Evolutionary conservation across 306 rosid species (phyloP).

Genomic region (Cucumis melo): DNA sequence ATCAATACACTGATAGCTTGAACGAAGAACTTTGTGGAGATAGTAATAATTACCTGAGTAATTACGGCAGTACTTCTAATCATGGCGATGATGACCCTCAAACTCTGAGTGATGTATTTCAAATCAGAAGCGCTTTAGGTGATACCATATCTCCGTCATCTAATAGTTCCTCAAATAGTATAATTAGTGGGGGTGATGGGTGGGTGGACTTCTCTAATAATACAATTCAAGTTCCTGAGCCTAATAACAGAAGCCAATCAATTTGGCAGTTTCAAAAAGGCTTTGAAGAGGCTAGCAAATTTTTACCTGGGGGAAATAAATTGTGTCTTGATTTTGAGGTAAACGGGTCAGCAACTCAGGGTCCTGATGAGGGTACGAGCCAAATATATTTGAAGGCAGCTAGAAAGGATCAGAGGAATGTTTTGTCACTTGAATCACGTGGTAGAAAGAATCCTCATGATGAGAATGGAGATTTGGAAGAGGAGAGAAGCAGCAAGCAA

Average conservation of each 20-base stretch:
- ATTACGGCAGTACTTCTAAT: constrained; percentile 24
- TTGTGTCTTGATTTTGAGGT: constrained; percentile 29
- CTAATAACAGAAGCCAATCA: constrained; percentile 46
- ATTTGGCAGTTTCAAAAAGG: constrained; percentile 76
- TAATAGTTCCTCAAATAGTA: constrained; percentile 45
- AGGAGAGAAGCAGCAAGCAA: constrained; percentile 63
- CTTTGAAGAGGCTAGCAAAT: constrained; percentile 71
- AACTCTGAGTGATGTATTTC: constrained; percentile 24
- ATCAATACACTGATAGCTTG: constrained; percentile 23
- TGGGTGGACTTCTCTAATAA: constrained; percentile 50
- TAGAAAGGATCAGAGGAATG: constrained; percentile 25
- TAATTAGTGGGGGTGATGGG: constrained; percentile 35
- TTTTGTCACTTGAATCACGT: constrained; percentile 20
- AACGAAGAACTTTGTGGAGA: constrained; percentile 20
- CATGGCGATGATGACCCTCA: constrained; percentile 15
- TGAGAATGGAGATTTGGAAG: constrained; percentile 42
- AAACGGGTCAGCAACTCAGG: constrained; percentile 12
- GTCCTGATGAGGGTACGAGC: constrained; percentile 10
- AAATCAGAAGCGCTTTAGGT: constrained; percentile 14
- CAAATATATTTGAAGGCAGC: constrained; percentile 31
- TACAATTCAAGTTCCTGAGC: constrained; percentile 31
- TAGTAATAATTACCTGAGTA: constrained; percentile 16
- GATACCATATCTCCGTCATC: constrained; percentile 36
- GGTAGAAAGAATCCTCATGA: constrained; percentile 42
- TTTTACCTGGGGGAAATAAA: constrained; percentile 52